Base-by-base conservation (phyloP, 2,329 filamentous ascomycete genomes). In the Monosporascus sp. region DNA sequence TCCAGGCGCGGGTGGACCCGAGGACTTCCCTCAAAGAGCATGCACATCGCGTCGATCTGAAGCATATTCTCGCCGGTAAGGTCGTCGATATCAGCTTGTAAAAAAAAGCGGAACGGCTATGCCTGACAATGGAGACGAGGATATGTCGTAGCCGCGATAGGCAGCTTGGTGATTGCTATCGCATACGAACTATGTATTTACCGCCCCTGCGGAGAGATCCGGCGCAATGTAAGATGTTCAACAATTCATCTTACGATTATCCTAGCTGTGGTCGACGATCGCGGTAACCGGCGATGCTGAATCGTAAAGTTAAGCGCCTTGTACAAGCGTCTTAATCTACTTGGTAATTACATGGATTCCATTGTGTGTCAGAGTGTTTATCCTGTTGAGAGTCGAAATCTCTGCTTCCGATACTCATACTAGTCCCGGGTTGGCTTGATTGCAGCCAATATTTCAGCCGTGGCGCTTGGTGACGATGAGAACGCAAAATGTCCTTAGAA, bases 1-100 rank as follows among this genome's bases (percentile, higher is more conserved):
- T 54, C 58, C 56, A 57, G 54, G 56, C 55, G 45, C 55, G 27
- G 52, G 52, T 51, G 39, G 46, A 22, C 24, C 22, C 22, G 25
- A n/a, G 15, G 14, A 20, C 20, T 22, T 46, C 17, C 22, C n/a
- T 22, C 14, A 25, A 46, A 15, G 17, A 9, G 11, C 3, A n/a
- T 22, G 22, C 20, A 9, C 6, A 22, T 4, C 20, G 11, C 7
- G 24, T 46, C 43, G 43, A 46, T 52, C 46, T 44, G 47, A 39
- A 38, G 24, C 44, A 31, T 20, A 37, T 47, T 24, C 9, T 18
- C 38, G 38, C 18, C 38, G 17, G 38, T 3, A 41, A 41, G 17
- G 18, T n/a, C 6, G 38, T 20, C 6, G 38, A 41, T 41, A 41
- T 14, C 31, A 5, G 31, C 11, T 35, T 14, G 11, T 5, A 35